phyloP scores from a whole-genome alignment of 495 filamentous ascomycete genomes.

The Aspergillus biplanus region DNA sequence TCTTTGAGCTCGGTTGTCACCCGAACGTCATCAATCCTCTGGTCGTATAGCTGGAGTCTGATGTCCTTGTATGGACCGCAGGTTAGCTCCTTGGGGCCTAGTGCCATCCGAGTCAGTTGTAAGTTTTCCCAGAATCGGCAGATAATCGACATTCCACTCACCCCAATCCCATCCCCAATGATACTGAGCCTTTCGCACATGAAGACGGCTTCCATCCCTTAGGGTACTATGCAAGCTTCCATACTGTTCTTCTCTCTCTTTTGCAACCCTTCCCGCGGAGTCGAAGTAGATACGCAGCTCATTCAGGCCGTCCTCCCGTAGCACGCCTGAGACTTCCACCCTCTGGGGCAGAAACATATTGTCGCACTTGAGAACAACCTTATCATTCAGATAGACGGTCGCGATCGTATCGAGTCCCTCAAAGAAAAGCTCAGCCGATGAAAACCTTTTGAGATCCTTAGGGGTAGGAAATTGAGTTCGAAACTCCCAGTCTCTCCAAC shows the following conservation, averaged over 20 bases:
- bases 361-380: constrained; percentile 2
- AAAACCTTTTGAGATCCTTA: background rate
- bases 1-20: constrained; percentile 4
- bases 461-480: constrained; percentile 1
- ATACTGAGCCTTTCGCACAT: constrained; percentile 12
- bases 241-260: background rate
- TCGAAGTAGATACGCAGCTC: background rate
- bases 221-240: constrained; percentile 3
- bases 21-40: constrained; percentile 1
- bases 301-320: background rate
- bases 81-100: constrained; percentile 8
- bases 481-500: constrained; percentile 8
- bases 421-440: background rate
- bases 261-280: background rate
- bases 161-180: constrained; percentile 12
- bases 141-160: background rate
- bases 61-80: constrained; percentile 9
- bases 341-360: constrained; percentile 6
- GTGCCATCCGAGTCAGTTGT: too few relatives aligned
- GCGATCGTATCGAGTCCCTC: constrained; percentile 3
- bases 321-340: background rate
- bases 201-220: constrained; percentile 2
- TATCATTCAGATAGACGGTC: background rate
- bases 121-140: too few relatives aligned
- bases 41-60: constrained; percentile 1